These are phyloP conservation scores for Kalaharituber pfeilii DNA, from an alignment of 2,329 filamentous ascomycete species.

Conservation along the genomic window DNA sequence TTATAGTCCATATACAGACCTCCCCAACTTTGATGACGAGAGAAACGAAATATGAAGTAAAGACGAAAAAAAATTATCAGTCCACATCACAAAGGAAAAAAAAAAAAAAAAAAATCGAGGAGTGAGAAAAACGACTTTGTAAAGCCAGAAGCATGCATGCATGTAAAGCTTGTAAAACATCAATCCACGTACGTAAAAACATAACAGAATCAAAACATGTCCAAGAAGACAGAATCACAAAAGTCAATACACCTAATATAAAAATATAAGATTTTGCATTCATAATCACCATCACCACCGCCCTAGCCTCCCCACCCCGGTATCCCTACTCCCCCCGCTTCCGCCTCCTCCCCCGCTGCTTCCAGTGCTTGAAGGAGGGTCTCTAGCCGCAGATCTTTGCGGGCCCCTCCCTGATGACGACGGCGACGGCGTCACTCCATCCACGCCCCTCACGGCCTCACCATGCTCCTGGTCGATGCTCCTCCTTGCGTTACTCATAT, in stretches of 20 bases:
- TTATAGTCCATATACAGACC: constrained; percentile 7
- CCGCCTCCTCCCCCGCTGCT: constrained; percentile 4
- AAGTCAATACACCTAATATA: too few species aligned
- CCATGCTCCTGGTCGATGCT: constrained; percentile 18
- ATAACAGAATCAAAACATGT: constrained; percentile 10
- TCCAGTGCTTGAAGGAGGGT: constrained; percentile 4
- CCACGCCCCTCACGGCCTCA: constrained; percentile 12
- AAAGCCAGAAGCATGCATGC: constrained; percentile 6
- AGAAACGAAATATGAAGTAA: constrained; percentile 8
- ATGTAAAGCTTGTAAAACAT: constrained; percentile 5
- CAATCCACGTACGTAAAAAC: constrained; percentile 2
- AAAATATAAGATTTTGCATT: too few species aligned
- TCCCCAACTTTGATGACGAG: constrained; percentile 2
- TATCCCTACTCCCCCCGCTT: constrained; percentile 6
- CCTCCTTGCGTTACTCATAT: constrained; percentile 18
- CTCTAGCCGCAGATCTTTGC: neutral
- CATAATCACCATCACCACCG: constrained; percentile 5
- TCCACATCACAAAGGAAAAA: constrained; percentile 5
- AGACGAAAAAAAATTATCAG: constrained; percentile 5
- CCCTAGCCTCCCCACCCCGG: constrained; percentile 13
- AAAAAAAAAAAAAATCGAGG: constrained; percentile 6
- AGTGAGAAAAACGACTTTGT: constrained; percentile 3
- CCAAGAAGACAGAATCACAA: constrained; percentile 7
- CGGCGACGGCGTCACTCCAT: neutral
- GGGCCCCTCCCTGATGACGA: neutral